Evolutionary conservation across 345 rosid species (phyloP).

Genomic region (Melaleuca alternifolia): DNA sequence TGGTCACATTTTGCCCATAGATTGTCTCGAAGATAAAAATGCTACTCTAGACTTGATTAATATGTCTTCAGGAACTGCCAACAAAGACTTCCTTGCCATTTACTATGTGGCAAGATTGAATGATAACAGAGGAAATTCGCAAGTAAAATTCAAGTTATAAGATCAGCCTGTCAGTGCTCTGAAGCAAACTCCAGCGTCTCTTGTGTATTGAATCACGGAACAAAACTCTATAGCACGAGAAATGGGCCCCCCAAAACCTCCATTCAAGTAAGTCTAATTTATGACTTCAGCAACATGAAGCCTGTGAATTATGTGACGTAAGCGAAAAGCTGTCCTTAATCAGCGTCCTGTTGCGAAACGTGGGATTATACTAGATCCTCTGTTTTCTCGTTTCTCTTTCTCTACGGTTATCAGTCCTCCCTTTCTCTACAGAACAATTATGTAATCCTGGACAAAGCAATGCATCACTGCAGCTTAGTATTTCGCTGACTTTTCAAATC

Average conservation of each 20-base stretch:
- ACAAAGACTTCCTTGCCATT: neutral
- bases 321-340: neutral
- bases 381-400: neutral
- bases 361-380: neutral
- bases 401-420: neutral
- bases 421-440: neutral
- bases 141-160: neutral
- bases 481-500: neutral
- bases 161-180: neutral
- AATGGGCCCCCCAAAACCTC: neutral
- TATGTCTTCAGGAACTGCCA: neutral
- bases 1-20: too few relatives aligned
- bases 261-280: neutral
- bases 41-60: neutral
- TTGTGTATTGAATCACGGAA: too few relatives aligned
- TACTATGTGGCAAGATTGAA: neutral
- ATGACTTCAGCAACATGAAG: neutral
- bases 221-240: neutral
- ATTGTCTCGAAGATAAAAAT: neutral
- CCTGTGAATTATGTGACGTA: neutral
- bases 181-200: neutral
- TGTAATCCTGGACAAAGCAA: neutral
- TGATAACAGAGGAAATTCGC: neutral
- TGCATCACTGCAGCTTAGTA: neutral
- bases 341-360: neutral